Base-by-base conservation (phyloP, 2,329 filamentous ascomycete species). In the Emmonsiellopsis sp. region DNA sequence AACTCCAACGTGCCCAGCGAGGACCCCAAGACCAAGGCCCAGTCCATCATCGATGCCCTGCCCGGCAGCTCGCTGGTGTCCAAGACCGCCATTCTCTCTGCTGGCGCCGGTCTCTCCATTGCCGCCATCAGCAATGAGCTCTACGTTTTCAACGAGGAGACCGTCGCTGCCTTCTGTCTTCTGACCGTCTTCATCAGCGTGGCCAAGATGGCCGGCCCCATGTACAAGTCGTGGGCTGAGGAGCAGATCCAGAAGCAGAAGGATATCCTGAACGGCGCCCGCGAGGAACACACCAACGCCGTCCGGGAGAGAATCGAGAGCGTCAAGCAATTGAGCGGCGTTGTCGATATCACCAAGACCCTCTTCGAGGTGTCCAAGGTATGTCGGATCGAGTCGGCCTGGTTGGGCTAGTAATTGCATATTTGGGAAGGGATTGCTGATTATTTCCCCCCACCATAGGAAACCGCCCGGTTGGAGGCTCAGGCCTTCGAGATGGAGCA, bases 41-140 rank as follows among this genome's bases (percentile, higher is more conserved):
- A 94, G 79, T 95, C 90, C 61, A 87, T 98, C 75, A 79, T 98
- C 69, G 90, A 98, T 68, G 79, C 91, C 60, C 82, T 98, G 52
- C 93, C 93, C 67, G 93, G 94, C 66, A 95, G 83, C 82, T 92
- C 82, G 70, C 79, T 96, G 61, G 78, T 95, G 70, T 94, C 89
- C 75, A 98, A 98, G 86, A 90, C 89, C 64, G 93, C 93, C 68
- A 92, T 96, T 71, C 86, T 98, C 68, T 97, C 92, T 70, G 91
- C 89, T 66, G 86, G 86, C 61, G 89, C 93, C 68, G 92, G 87
- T 77, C 76, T 95, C 65, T 91, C 88, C 68, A 82, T 95, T 73
- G 95, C 93, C 71, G 93, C 90, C 69, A 90, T 98, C 77, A 94
- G 88, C 85, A 98, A 95, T 79, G 93, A 98, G 83, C 90, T 97